Conservation (phyloP, 2,329 filamentous ascomycete genomes). For the Pyrenophora tritici-repentis region DNA sequence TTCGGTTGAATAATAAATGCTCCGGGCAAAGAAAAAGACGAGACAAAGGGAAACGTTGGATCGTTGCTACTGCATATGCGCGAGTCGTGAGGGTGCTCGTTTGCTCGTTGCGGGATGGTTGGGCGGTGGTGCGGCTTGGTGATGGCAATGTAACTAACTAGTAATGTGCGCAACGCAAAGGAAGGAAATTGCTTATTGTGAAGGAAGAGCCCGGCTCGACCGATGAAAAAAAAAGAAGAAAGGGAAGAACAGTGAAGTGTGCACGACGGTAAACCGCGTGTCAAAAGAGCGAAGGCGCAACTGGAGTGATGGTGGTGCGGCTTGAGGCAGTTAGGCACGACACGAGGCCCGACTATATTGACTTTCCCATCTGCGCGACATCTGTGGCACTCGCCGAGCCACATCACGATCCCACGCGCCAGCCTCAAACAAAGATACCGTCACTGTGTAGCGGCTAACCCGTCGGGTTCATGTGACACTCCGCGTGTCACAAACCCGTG, state of each 20-base stretch:
- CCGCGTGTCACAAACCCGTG: slow-evolving; percentile 39
- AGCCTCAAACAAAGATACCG: slow-evolving; percentile 42
- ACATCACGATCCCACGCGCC: slow-evolving; percentile 39
- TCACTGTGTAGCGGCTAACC: slow-evolving; percentile 41
- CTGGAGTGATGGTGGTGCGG: slow-evolving; percentile 24
- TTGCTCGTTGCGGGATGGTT: slow-evolving; percentile 14
- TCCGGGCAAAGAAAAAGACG: slow-evolving; percentile 28
- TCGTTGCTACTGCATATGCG: slow-evolving; percentile 40
- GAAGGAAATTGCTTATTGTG: slow-evolving; percentile 17
- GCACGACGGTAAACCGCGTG: slow-evolving; percentile 32
- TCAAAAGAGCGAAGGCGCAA: slow-evolving; percentile 20
- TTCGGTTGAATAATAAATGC: slow-evolving; percentile 27
- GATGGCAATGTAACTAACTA: too few species aligned
- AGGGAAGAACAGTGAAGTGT: slow-evolving; percentile 16
- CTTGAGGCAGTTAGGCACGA: slow-evolving; percentile 29
- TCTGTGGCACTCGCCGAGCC: slow-evolving; percentile 34
- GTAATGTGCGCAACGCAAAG: background rate
- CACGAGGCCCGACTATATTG: slow-evolving; percentile 44
- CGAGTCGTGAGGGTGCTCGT: slow-evolving; percentile 24
- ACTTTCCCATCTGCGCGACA: slow-evolving; percentile 34
- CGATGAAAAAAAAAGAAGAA: slow-evolving; percentile 22
- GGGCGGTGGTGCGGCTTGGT: slow-evolving; percentile 3
- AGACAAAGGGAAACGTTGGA: slow-evolving; percentile 21
- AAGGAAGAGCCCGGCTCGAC: slow-evolving; percentile 43
- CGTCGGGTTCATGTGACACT: slow-evolving; percentile 36